phyloP scores from a whole-genome alignment of 1,284 basidiomycete genomes.

The Cutaneotrichosporon curvatum region DNA sequence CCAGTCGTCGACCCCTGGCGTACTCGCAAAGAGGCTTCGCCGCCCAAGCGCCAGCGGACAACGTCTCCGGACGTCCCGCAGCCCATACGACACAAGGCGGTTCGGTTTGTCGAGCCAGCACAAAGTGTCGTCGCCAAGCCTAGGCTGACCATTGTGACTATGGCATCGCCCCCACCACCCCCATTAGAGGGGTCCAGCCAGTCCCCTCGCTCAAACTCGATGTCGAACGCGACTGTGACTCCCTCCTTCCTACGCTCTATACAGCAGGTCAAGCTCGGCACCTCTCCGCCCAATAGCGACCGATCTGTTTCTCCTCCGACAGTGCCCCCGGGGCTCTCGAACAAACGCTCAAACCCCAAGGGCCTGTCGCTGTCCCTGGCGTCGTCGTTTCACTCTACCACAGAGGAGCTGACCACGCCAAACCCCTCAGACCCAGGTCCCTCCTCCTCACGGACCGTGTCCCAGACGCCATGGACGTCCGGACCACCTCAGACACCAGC shows the following conservation, averaged over 20 bases:
- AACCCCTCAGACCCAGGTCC: background rate
- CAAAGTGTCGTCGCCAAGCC: too few species aligned
- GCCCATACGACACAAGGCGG: too few species aligned
- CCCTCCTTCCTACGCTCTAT: constrained; percentile 8
- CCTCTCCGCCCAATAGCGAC: background rate
- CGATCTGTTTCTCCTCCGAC: constrained; percentile 3
- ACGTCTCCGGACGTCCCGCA: too few species aligned
- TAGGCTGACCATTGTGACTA: too few species aligned
- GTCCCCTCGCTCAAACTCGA: too few species aligned
- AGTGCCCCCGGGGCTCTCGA: constrained; percentile 17
- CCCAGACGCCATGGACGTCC: constrained; percentile 30
- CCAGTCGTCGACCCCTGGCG: too few species aligned
- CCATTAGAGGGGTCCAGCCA: too few species aligned
- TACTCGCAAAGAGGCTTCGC: too few species aligned
- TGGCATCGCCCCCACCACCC: too few species aligned
- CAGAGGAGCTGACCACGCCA: background rate
- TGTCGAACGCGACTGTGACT: background rate
- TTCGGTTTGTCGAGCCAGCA: too few species aligned
- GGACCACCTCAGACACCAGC: constrained; percentile 11
- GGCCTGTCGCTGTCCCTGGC: constrained; percentile 31
- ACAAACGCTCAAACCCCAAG: constrained; percentile 37
- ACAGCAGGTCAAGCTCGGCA: constrained; percentile 11
- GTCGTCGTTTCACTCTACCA: constrained; percentile 18
- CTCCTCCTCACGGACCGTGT: constrained; percentile 7
- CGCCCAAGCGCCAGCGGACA: too few species aligned